Conservation (phyloP, 164 flowering plant genomes). For the Magnolia changhungtana region DNA sequence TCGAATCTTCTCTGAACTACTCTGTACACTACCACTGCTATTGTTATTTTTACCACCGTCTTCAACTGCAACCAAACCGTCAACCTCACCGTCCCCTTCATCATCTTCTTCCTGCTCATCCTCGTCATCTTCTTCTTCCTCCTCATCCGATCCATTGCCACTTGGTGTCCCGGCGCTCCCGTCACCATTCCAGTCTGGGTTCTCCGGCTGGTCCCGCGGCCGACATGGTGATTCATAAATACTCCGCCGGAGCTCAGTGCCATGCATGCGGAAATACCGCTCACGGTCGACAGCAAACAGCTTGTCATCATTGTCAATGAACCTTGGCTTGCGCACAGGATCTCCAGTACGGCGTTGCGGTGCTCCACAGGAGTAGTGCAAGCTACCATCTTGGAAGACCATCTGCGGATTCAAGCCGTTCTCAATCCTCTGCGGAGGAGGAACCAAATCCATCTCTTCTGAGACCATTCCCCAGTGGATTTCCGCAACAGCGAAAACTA, state of each 20-base stretch:
- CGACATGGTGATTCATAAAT: conserved; percentile 1
- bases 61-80: conserved; percentile 25
- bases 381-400: conserved; percentile 46
- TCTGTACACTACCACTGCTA: conserved; percentile 26
- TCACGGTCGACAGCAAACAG: conserved; percentile 32
- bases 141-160: conserved; percentile 41
- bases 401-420: conserved; percentile 45
- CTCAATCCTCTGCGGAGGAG: conserved; percentile 34
- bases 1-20: conserved; percentile 32
- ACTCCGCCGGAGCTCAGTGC: conserved; percentile 25
- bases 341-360: conserved; percentile 26
- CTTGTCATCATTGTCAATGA: conserved; percentile 35
- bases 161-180: conserved; percentile 23
- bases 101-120: conserved; percentile 52
- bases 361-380: conserved; percentile 24
- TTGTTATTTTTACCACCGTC: conserved; percentile 23
- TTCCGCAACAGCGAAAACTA: too few species aligned
- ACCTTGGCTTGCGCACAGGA: conserved; percentile 47
- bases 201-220: conserved; percentile 4
- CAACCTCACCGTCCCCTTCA: conserved; percentile 29
- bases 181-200: conserved; percentile 38
- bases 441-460: conserved; percentile 38
- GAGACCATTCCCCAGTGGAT: conserved; percentile 26
- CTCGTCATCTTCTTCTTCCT: conserved; percentile 38
- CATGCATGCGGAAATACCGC: conserved; percentile 27